Conservation (phyloP, 768 basidiomycete genomes). For the Boletus vermiculosoides region DNA sequence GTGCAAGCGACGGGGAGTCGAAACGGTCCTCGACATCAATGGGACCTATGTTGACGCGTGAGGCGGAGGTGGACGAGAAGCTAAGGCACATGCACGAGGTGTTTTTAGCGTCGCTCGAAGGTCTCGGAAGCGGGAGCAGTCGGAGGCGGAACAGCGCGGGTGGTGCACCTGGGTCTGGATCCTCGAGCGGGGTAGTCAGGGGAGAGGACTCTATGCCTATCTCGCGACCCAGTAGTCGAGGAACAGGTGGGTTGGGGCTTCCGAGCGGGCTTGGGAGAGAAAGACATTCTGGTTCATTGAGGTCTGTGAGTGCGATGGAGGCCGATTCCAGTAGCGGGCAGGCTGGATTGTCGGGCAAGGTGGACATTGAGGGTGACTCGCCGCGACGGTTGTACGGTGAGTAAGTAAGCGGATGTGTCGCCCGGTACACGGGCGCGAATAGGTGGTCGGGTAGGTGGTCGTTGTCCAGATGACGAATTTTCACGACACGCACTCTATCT, state of each 20-base stretch:
- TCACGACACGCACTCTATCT: background rate
- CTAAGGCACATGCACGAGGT: conserved; percentile 65
- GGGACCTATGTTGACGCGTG: conserved; percentile 63
- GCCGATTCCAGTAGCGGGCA: conserved; percentile 24
- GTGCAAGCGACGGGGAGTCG: conserved; percentile 20
- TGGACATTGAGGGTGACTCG: conserved; percentile 34
- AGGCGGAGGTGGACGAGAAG: conserved; percentile 63
- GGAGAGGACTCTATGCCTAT: conserved; percentile 3
- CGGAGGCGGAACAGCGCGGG: conserved; percentile 25
- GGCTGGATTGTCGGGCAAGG: conserved; percentile 39
- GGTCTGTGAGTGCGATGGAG: conserved; percentile 28
- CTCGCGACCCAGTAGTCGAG: conserved; percentile 13
- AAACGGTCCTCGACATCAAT: conserved; percentile 26
- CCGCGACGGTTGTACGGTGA: conserved; percentile 8
- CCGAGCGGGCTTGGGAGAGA: conserved; percentile 21
- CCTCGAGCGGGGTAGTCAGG: conserved; percentile 6
- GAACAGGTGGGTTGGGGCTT: conserved; percentile 5
- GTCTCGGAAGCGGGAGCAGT: conserved; percentile 43
- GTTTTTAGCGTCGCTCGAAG: conserved; percentile 64
- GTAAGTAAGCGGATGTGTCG: background rate
- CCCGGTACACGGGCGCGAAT: background rate
- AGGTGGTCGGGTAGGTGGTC: background rate
- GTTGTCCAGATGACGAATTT: background rate
- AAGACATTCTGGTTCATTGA: conserved; percentile 32
- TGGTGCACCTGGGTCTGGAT: conserved; percentile 13